Conservation (phyloP, 2,329 filamentous ascomycete species). For the Dryadomyces sulphureus region DNA sequence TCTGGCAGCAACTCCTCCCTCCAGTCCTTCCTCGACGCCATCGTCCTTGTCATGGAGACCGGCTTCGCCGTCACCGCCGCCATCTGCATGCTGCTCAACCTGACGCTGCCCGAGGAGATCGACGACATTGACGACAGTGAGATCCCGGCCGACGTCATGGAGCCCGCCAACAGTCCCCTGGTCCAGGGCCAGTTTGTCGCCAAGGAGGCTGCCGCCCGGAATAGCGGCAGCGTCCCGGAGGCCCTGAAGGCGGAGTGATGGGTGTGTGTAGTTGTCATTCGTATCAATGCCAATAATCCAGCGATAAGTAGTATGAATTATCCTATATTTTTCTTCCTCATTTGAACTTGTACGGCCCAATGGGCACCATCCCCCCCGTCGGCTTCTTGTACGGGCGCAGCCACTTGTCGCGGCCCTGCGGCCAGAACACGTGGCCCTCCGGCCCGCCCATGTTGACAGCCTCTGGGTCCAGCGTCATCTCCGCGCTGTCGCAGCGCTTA, state of each 20-base stretch:
- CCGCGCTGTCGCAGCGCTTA: slow-evolving; percentile 7
- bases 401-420: no score
- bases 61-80: slow-evolving; percentile 64
- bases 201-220: slow-evolving; percentile 15
- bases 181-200: neutral
- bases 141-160: slow-evolving; percentile 4
- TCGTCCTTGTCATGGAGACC: slow-evolving; percentile 58
- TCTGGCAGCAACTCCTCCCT: slow-evolving; percentile 50
- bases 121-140: slow-evolving; percentile 43
- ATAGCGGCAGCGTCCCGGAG: neutral
- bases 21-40: slow-evolving; percentile 60
- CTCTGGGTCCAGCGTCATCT: no score
- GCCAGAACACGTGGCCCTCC: no score
- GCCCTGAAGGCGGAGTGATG: neutral
- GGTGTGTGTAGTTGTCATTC: neutral
- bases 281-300: no score
- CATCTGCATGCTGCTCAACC: slow-evolving; percentile 57
- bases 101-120: slow-evolving; percentile 59
- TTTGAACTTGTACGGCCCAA: neutral
- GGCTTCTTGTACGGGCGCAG: no score
- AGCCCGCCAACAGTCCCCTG: slow-evolving; percentile 9
- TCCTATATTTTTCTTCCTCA: neutral
- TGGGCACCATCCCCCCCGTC: no score
- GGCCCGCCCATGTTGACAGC: no score
- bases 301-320: neutral